Evolutionary conservation across 2,329 filamentous ascomycete species (phyloP).

Genomic region (Colletotrichum echinochloae): DNA sequence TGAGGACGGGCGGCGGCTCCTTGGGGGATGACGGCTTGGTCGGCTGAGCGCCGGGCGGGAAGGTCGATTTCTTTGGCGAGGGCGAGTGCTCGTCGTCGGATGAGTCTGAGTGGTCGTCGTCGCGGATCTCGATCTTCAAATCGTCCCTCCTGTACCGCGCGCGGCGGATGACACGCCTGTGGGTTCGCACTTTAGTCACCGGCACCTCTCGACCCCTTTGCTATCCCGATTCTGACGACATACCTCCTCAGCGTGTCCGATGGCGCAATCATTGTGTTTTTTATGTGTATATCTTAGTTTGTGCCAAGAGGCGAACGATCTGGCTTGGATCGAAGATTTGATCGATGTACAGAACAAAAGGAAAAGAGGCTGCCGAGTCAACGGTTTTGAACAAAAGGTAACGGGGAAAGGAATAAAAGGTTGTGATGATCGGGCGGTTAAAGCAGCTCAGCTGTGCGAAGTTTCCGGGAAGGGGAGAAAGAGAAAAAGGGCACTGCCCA

Average conservation of each 20-base stretch:
- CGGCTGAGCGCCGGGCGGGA: slow-evolving; percentile 10
- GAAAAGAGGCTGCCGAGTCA: not conserved
- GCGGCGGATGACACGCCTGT: slow-evolving; percentile 21
- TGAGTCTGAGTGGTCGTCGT: slow-evolving; percentile 2
- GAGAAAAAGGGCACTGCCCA: slow-evolving; percentile 31
- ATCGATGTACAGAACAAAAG: not conserved
- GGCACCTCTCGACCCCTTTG: too few relatives aligned
- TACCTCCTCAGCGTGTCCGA: slow-evolving; percentile 31
- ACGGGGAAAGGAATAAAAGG: slow-evolving; percentile 3
- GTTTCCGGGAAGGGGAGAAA: not conserved
- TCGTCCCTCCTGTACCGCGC: slow-evolving; percentile 19
- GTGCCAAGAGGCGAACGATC: not conserved
- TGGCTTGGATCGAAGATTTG: not conserved
- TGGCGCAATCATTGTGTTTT: slow-evolving; percentile 4
- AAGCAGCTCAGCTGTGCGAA: slow-evolving; percentile 34
- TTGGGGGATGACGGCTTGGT: slow-evolving; percentile 13
- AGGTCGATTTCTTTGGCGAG: slow-evolving; percentile 14
- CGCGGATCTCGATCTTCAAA: slow-evolving; percentile 28
- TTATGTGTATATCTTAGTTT: not conserved
- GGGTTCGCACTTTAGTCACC: not conserved
- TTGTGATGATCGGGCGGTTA: not conserved
- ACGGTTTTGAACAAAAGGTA: not conserved
- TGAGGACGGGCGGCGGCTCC: slow-evolving; percentile 20
- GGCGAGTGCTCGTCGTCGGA: slow-evolving; percentile 36
- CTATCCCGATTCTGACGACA: not conserved